Evolutionary conservation across 2,329 filamentous ascomycete species (phyloP).

Genomic region (Botryotinia narcissicola): DNA sequence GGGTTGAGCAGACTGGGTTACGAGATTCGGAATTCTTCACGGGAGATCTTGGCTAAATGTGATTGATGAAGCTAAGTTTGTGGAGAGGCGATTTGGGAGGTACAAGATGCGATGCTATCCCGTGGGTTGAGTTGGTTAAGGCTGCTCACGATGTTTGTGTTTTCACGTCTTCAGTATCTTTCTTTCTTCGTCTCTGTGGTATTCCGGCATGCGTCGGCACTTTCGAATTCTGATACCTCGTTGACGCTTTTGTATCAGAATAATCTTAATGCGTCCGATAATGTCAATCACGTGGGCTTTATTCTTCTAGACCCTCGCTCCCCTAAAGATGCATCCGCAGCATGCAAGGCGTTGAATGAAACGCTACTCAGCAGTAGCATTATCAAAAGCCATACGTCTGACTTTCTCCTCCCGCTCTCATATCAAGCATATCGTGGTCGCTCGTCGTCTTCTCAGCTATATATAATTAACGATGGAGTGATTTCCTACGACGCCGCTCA

Average conservation of each 20-base stretch:
- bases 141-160: background rate
- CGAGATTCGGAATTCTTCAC: background rate
- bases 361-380: slow-evolving; percentile 44
- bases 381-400: slow-evolving; percentile 44
- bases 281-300: slow-evolving; percentile 51
- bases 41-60: background rate
- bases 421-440: slow-evolving; percentile 46
- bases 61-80: background rate
- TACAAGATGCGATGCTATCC: slow-evolving; percentile 7
- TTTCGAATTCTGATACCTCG: slow-evolving; percentile 43
- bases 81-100: background rate
- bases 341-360: slow-evolving; percentile 50
- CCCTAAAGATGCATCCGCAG: slow-evolving; percentile 41
- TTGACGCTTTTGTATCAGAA: slow-evolving; percentile 53
- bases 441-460: slow-evolving; percentile 40
- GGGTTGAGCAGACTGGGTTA: background rate
- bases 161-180: background rate
- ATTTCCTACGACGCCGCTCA: slow-evolving; percentile 38
- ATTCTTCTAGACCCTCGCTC: slow-evolving; percentile 47
- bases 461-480: slow-evolving; percentile 45
- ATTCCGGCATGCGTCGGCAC: background rate
- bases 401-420: slow-evolving; percentile 46
- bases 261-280: slow-evolving; percentile 53
- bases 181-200: background rate
- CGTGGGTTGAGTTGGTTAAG: background rate